phyloP scores from a whole-genome alignment of 1,284 basidiomycete species.

The Ceratobasidium papillatum region DNA sequence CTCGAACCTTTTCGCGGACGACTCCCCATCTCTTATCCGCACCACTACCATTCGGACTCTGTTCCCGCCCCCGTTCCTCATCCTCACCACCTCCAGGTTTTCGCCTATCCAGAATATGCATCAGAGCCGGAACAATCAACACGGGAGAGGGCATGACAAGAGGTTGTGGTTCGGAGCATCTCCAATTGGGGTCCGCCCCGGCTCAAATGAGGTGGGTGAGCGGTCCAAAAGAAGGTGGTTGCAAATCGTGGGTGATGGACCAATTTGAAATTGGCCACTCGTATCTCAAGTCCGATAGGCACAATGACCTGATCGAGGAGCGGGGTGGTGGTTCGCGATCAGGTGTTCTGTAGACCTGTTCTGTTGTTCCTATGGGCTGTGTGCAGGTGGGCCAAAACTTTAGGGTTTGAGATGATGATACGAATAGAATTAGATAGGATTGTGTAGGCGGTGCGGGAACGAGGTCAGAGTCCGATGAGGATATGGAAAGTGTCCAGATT shows the following conservation, averaged over 20 bases:
- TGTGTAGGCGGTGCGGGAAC: too few relatives aligned
- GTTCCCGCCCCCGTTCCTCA: neutral
- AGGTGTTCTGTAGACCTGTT: neutral
- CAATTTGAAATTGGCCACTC: neutral
- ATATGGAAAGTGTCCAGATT: too few relatives aligned
- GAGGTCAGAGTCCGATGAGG: too few relatives aligned
- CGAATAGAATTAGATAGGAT: too few relatives aligned
- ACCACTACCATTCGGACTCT: neutral
- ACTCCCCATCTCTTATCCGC: neutral
- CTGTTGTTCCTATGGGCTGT: too few relatives aligned
- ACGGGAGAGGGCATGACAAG: slow-evolving; percentile 8
- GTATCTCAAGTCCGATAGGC: neutral
- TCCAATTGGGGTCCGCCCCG: neutral
- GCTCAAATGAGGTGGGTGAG: slow-evolving; percentile 17
- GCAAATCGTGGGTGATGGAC: neutral
- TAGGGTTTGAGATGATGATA: too few relatives aligned
- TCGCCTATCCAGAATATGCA: neutral
- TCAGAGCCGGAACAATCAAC: neutral
- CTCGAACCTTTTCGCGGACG: neutral
- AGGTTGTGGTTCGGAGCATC: slow-evolving; percentile 19
- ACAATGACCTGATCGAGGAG: neutral
- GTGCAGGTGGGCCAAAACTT: too few relatives aligned
- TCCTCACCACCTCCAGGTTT: neutral
- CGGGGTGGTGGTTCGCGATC: too few relatives aligned
- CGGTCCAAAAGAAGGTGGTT: neutral